Evolutionary conservation across 2,329 filamentous ascomycete genomes (phyloP).

Genomic region (Boeremia exigua): DNA sequence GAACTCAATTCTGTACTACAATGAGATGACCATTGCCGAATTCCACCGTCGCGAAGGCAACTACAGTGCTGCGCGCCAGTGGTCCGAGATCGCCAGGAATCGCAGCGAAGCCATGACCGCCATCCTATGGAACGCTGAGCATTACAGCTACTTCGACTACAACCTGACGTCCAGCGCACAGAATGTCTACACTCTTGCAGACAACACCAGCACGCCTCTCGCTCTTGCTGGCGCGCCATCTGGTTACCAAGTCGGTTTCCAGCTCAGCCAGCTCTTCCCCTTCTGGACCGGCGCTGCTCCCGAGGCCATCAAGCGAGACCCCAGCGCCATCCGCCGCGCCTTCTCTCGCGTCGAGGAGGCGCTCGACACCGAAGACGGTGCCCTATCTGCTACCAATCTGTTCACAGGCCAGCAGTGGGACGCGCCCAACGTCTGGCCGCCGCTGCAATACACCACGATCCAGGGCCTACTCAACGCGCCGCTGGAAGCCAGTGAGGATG

Average conservation of each 20-base stretch:
- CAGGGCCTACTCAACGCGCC: slow-evolving; percentile 66
- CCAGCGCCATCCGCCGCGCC: slow-evolving; percentile 61
- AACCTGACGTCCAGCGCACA: slow-evolving; percentile 66
- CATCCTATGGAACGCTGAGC: slow-evolving; percentile 69
- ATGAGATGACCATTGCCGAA: slow-evolving; percentile 64
- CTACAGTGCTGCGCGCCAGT: slow-evolving; percentile 56
- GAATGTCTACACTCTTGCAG: slow-evolving; percentile 59
- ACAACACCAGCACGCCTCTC: slow-evolving; percentile 49
- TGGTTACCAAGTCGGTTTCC: slow-evolving; percentile 64
- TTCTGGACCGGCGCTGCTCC: slow-evolving; percentile 74
- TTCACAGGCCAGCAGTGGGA: slow-evolving; percentile 72
- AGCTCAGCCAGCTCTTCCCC: slow-evolving; percentile 68
- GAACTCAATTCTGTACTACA: slow-evolving; percentile 72
- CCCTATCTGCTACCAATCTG: slow-evolving; percentile 68
- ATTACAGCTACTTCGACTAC: slow-evolving; percentile 72
- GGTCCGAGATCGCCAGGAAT: slow-evolving; percentile 57
- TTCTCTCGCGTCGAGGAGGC: slow-evolving; percentile 62
- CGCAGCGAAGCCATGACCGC: slow-evolving; percentile 68
- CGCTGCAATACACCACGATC: slow-evolving; percentile 69
- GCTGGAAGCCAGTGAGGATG: slow-evolving; percentile 60
- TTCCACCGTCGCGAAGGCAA: slow-evolving; percentile 63
- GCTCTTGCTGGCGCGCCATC: slow-evolving; percentile 55
- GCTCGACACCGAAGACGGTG: slow-evolving; percentile 61
- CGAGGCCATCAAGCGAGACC: slow-evolving; percentile 62
- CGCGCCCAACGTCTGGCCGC: slow-evolving; percentile 73